These are phyloP conservation scores for Cornus controversa DNA, from an alignment of 148 eudicot genomes.

Conservation along the genomic window DNA sequence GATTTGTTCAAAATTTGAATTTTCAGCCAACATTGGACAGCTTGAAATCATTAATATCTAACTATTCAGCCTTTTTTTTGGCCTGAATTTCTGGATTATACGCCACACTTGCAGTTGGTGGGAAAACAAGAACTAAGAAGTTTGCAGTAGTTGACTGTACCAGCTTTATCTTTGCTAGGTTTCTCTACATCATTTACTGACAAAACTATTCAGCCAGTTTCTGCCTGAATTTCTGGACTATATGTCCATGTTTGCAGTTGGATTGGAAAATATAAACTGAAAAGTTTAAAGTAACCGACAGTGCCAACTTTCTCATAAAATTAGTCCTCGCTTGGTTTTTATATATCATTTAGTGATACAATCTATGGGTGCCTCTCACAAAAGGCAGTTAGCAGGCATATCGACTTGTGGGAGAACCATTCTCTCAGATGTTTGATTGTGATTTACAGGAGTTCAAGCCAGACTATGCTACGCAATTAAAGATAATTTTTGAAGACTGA, in stretches of 20 bases:
- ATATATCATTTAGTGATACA: not conserved
- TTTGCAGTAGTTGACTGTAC: not conserved
- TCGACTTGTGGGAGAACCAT: not conserved
- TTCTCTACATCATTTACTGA: not conserved
- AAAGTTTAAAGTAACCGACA: not conserved
- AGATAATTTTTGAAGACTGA: conserved; percentile 28
- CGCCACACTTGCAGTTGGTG: not conserved
- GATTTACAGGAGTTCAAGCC: not conserved
- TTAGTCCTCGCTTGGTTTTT: not conserved
- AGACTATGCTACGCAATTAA: conserved; percentile 14
- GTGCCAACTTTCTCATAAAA: not conserved
- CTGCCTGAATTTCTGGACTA: not conserved
- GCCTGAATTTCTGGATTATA: not conserved
- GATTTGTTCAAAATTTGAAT: not conserved
- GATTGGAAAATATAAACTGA: not conserved
- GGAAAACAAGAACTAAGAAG: not conserved
- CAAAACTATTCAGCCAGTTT: not conserved
- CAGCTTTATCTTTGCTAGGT: not conserved
- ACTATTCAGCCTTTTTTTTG: not conserved
- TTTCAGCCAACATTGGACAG: not conserved
- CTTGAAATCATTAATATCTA: not conserved
- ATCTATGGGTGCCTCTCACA: not conserved
- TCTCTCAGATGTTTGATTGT: not conserved
- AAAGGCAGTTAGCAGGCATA: not conserved
- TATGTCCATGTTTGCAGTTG: not conserved